Conservation (phyloP, 768 basidiomycete genomes). For the Hebeloma cylindrosporum region DNA sequence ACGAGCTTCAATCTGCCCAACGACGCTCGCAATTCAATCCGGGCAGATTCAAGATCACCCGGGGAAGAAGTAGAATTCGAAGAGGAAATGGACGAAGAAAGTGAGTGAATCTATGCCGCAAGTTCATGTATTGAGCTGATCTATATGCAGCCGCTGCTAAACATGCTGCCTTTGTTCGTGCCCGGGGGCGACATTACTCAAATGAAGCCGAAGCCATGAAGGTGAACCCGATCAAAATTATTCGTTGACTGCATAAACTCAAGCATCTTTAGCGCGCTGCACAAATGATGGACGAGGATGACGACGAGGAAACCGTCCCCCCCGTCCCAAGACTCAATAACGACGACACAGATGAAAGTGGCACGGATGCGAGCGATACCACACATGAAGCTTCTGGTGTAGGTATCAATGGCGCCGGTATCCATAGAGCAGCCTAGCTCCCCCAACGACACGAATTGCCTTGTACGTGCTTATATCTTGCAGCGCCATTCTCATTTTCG, state of each 20-base stretch:
- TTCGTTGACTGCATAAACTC: conserved; percentile 5
- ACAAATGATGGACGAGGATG: conserved; percentile 65
- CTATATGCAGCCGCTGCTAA: conserved; percentile 64
- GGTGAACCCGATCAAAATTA: conserved; percentile 39
- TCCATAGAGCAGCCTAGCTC: conserved; percentile 10
- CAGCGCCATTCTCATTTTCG: too few relatives aligned
- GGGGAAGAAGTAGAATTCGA: conserved; percentile 72
- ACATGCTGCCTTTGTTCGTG: conserved; percentile 78
- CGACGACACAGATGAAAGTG: conserved; percentile 22
- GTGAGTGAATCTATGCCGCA: conserved; percentile 46
- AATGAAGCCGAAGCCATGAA: conserved; percentile 95
- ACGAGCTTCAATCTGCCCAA: conserved; percentile 81
- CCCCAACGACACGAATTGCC: too few relatives aligned
- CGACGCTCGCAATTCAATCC: conserved; percentile 63
- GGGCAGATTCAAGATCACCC: conserved; percentile 52
- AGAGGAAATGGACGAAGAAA: conserved; percentile 89
- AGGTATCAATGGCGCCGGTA: conserved; percentile 31
- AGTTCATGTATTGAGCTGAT: not conserved
- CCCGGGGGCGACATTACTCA: conserved; percentile 82
- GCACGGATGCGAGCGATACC: conserved; percentile 13
- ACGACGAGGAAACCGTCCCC: conserved; percentile 38
- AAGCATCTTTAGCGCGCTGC: conserved; percentile 53
- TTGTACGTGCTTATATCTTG: too few relatives aligned
- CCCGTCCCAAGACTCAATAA: conserved; percentile 23
- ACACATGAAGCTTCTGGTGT: conserved; percentile 5